Evolutionary conservation across 1,284 basidiomycete species (phyloP).

Genomic region (Earliella scabrosa): DNA sequence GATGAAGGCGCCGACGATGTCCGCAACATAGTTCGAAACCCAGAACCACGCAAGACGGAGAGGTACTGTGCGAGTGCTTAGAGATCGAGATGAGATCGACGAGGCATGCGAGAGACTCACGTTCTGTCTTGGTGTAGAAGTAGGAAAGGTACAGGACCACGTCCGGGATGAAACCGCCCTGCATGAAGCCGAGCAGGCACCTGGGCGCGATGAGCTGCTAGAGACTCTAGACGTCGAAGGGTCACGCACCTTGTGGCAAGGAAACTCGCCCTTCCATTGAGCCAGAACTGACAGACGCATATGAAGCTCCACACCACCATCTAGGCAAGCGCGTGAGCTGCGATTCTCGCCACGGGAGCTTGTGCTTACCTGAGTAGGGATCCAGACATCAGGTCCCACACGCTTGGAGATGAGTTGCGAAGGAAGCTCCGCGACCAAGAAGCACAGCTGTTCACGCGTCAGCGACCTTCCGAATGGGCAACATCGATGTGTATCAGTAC

Average conservation of each 20-base stretch:
- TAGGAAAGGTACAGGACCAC: constrained; percentile 72
- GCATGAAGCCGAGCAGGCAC: constrained; percentile 48
- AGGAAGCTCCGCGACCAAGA: constrained; percentile 69
- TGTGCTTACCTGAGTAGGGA: constrained; percentile 62
- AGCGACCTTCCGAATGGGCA: not conserved
- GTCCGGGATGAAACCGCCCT: constrained; percentile 70
- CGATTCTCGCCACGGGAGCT: not conserved
- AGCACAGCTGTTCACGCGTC: constrained; percentile 43
- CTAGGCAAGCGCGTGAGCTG: constrained; percentile 29
- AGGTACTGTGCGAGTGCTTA: constrained; percentile 43
- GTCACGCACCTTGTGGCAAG: constrained; percentile 39
- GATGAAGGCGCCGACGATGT: constrained; percentile 62
- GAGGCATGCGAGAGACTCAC: constrained; percentile 16
- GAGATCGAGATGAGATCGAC: not conserved
- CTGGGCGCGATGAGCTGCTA: constrained; percentile 9
- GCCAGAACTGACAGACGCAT: constrained; percentile 66
- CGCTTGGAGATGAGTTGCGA: constrained; percentile 75
- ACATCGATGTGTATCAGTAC: constrained; percentile 9
- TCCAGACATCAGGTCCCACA: constrained; percentile 74
- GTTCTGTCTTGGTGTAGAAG: constrained; percentile 70
- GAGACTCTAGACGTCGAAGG: constrained; percentile 39
- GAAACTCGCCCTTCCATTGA: constrained; percentile 59
- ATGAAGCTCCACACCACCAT: constrained; percentile 61
- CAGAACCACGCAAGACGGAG: constrained; percentile 71
- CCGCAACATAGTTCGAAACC: constrained; percentile 60